Conservation (phyloP, 2,329 filamentous ascomycete species). For the Fusarium sp. region DNA sequence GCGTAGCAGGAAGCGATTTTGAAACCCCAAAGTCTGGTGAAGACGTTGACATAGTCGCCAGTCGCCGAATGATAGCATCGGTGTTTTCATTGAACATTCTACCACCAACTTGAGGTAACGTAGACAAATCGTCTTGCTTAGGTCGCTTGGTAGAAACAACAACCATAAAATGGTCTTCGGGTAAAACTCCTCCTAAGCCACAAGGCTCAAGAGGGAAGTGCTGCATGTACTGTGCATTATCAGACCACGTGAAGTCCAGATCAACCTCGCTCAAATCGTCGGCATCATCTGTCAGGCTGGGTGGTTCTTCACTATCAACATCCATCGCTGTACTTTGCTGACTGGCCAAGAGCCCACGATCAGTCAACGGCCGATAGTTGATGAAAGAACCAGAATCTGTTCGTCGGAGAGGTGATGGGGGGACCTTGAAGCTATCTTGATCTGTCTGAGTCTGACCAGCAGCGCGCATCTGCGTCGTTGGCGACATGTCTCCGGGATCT, state of each 20-base stretch:
- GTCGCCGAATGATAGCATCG: slow-evolving; percentile 52
- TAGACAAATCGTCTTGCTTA: slow-evolving; percentile 38
- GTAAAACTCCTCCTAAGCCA: slow-evolving; percentile 66
- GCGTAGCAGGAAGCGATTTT: neutral
- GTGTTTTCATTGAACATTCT: slow-evolving; percentile 46
- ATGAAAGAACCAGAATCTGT: slow-evolving; percentile 62
- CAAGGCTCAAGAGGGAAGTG: slow-evolving; percentile 61
- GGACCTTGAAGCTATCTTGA: slow-evolving; percentile 17
- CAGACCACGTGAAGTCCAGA: slow-evolving; percentile 58
- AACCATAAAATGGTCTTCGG: slow-evolving; percentile 71
- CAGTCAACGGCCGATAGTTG: slow-evolving; percentile 60
- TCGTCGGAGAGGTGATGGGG: slow-evolving; percentile 47
- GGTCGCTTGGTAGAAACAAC: slow-evolving; percentile 61
- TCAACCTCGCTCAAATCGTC: slow-evolving; percentile 53
- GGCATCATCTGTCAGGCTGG: slow-evolving; percentile 48
- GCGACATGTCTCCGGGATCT: slow-evolving; percentile 63
- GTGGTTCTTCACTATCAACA: slow-evolving; percentile 40
- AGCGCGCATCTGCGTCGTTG: slow-evolving; percentile 60
- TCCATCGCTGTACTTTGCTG: slow-evolving; percentile 42
- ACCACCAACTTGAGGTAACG: neutral
- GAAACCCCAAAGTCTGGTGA: slow-evolving; percentile 43
- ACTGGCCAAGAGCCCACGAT: slow-evolving; percentile 38
- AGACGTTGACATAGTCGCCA: slow-evolving; percentile 54
- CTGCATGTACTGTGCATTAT: slow-evolving; percentile 51
- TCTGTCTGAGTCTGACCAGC: slow-evolving; percentile 50